Evolutionary conservation across 805 yeast genomes (phyloP).

Genomic region (Pichia paraexigua): DNA sequence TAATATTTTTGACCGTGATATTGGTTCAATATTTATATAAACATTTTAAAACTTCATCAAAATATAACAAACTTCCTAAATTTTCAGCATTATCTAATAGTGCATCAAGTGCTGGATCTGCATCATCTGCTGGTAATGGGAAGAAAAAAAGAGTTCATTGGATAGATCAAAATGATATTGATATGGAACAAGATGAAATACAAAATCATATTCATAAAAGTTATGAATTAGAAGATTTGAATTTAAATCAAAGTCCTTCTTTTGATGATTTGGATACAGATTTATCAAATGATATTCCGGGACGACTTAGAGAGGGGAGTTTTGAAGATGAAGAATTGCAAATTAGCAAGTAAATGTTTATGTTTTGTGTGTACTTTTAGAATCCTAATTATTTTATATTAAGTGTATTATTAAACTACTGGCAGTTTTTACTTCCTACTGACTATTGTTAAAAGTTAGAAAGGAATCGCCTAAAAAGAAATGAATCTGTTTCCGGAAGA

Average conservation of each 20-base stretch:
- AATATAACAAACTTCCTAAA: neutral
- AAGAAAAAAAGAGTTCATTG: slow-evolving; percentile 30
- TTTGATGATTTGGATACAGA: too few relatives aligned
- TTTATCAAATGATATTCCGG: neutral
- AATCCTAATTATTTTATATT: too few relatives aligned
- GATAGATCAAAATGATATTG: slow-evolving; percentile 15
- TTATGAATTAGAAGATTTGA: slow-evolving; percentile 5
- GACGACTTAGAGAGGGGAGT: slow-evolving; percentile 1
- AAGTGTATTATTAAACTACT: too few relatives aligned
- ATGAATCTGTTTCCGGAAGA: too few relatives aligned
- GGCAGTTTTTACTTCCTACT: too few relatives aligned
- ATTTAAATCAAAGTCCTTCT: neutral
- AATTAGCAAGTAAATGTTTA: too few relatives aligned
- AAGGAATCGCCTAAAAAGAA: too few relatives aligned
- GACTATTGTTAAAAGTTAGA: too few relatives aligned
- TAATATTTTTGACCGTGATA: neutral
- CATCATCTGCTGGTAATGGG: neutral
- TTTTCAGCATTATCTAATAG: slow-evolving; percentile 6
- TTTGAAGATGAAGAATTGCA: slow-evolving; percentile 1
- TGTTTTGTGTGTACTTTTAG: too few relatives aligned
- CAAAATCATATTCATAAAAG: neutral
- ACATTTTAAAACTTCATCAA: neutral
- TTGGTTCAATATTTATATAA: neutral
- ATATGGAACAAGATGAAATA: slow-evolving; percentile 9
- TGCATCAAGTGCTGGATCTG: slow-evolving; percentile 5